phyloP scores from a whole-genome alignment of 345 rosid species.

The Boechera stricta region DNA sequence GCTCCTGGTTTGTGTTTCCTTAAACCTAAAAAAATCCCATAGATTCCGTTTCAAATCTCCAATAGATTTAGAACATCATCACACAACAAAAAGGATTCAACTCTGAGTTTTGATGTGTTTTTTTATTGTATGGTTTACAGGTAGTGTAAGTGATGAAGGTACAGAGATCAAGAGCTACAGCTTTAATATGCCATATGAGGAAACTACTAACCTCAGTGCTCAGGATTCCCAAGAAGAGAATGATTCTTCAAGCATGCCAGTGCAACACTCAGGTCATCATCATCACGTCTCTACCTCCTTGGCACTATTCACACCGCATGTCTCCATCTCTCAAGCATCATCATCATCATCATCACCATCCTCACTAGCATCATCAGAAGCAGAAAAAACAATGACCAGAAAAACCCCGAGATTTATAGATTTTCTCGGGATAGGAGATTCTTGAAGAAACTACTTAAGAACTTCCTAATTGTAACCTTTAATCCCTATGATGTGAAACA shows the following conservation, averaged over 20 bases:
- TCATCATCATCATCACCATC: conserved; percentile 44
- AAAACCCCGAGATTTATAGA: conserved; percentile 57
- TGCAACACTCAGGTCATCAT: conserved; percentile 43
- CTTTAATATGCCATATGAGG: conserved; percentile 41
- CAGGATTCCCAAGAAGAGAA: not conserved
- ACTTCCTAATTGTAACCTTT: conserved; percentile 23
- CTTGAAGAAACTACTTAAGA: conserved; percentile 15
- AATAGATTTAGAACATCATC: not conserved
- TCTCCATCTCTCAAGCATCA: conserved; percentile 53
- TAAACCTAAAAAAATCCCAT: not conserved
- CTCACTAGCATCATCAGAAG: conserved; percentile 41
- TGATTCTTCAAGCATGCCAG: conserved; percentile 27
- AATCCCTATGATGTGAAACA: conserved; percentile 9
- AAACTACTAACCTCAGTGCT: conserved; percentile 33
- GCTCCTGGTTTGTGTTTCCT: conserved; percentile 38
- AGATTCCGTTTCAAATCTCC: not conserved
- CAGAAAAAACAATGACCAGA: conserved; percentile 37
- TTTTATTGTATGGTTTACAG: conserved; percentile 43
- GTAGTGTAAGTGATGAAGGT: conserved; percentile 38
- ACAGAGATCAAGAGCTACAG: conserved; percentile 30
- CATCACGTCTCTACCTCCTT: conserved; percentile 44
- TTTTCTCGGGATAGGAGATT: conserved; percentile 65
- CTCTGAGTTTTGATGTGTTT: not conserved
- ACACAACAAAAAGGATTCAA: not conserved
- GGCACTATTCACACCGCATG: conserved; percentile 45